Base-by-base conservation (phyloP, 1,284 basidiomycete genomes). In the Pseudozyma flocculosa region DNA sequence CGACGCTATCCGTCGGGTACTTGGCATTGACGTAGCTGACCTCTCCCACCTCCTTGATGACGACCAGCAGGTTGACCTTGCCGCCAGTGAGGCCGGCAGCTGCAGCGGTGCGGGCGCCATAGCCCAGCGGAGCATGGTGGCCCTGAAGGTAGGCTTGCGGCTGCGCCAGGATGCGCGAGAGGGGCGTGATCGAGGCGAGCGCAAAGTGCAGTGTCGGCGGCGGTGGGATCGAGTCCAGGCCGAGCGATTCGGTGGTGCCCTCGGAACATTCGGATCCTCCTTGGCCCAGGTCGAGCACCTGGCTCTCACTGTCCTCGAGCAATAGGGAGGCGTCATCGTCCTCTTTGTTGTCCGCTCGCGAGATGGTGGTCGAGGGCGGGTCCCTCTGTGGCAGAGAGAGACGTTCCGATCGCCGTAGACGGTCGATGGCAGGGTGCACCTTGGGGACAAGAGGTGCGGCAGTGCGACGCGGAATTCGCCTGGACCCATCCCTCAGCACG, bases 171-270 rank as follows among this genome's bases (percentile, higher is more conserved):
- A 64, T 60, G 1, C 44, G 37, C 15, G 43, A 24, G 8, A 64
- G 15, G 3, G 56, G 47, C 2, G 61, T 64, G 9, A 64, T 39
- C 4, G 13, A 1, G 1, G 40, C 18, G 4, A 64, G 42, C 2
- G 43, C 18, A 26, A 64, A 64, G 23, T 54, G 49, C 1, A 64
- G 50, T 2, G 56, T 64, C 1, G 61, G 56, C 8, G 56, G 61
- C 0, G 61, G 61, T 0, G 49, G n/a, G 42, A 64, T 64, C 11
- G 61, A 64, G 7, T 64, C 45, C 2, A 38, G 23, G 14, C 4
- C 54, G 26, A 34, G 9, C 21, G 44, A 26, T 7, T 40, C 14
- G 19, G 19, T 40, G 39, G 10, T 21, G 18, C 39, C 19, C 14
- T 40, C 22, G 39, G 22, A 40, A 17, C 39, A 8, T 4, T 40